Evolutionary conservation across 495 filamentous ascomycete genomes (phyloP), one percentile per base, ranked within the genome.

Genomic region (Aspergillus indologenus): DNA sequence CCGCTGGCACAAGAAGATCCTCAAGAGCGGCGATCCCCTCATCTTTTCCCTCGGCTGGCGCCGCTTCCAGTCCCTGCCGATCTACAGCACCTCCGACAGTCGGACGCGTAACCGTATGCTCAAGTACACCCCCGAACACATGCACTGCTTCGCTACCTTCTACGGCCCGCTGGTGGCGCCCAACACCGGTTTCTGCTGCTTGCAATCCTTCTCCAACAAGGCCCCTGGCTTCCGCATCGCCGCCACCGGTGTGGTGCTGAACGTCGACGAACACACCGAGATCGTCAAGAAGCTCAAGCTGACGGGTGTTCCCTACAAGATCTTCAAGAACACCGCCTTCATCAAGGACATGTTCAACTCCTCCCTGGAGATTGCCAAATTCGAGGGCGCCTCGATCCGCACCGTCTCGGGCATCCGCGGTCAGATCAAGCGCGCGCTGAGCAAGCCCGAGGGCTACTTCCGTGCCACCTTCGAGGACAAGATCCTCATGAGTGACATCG

Each of bases 221-320:
- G 93, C 84, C 53, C 90, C 93, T 0, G 91, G 91, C 17, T 98
- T 98, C 81, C 87, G 94, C 22, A 88, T 98, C 51, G 88, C 94
- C 4, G 94, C 94, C 9, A 96, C 93, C 6, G 94, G 94, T 40
- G 92, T 93, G 2, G 91, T 98, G 17, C 72, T 96, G 50, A 90
- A 85, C 65, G 95, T 98, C 12, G 94, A 98, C 68, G 90, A 96
- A 71, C 88, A 86, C 46, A 89, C 90, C 0, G 93, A 97, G 66
- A 97, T 98, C 62, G 95, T 98, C 67, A 98, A 98, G 81, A 98
- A 98, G 79, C 85, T 98, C 65, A 98, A 98, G 71, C 83, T 98
- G 24, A 95, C 90, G 17, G 92, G 92, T 61, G 80, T 84, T 24
- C 91, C 94, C 6, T 92, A 91, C 77, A 98, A 98, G 79, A 96